These are phyloP conservation scores for Pseudogymnoascus sp. DNA, from an alignment of 2,329 filamentous ascomycete species.

Conservation along the genomic window DNA sequence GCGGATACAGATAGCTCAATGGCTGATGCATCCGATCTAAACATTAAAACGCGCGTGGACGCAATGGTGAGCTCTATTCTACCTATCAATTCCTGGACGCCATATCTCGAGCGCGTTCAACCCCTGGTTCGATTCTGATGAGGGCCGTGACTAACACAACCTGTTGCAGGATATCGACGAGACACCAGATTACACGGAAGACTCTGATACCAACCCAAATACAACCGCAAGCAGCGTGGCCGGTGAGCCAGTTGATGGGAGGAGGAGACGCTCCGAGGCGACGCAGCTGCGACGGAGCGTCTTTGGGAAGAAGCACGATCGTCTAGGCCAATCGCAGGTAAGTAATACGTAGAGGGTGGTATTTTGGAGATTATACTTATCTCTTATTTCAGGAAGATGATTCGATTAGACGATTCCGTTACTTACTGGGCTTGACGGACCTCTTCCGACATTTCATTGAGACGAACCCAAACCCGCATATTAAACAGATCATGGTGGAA, in stretches of 20 bases:
- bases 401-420: conserved; percentile 86
- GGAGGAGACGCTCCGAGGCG: conserved; percentile 77
- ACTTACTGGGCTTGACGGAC: conserved; percentile 88
- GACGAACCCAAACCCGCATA: conserved; percentile 88
- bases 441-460: conserved; percentile 99
- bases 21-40: conserved; percentile 44
- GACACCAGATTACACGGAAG: conserved; percentile 58
- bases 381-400: conserved; percentile 66
- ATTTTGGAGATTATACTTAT: background rate
- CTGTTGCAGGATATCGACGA: conserved; percentile 49
- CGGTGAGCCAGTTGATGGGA: conserved; percentile 70
- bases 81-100: background rate
- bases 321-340: conserved; percentile 87
- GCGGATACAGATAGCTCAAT: conserved; percentile 49
- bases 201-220: conserved; percentile 59
- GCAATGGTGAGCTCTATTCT: conserved; percentile 25
- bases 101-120: background rate
- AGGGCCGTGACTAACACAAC: conserved; percentile 9
- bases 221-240: conserved; percentile 75
- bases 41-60: conserved; percentile 24
- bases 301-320: conserved; percentile 89
- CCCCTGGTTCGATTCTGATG: background rate
- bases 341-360: conserved; percentile 13
- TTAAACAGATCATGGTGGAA: conserved; percentile 86
- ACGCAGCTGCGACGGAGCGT: conserved; percentile 86